phyloP scores from a whole-genome alignment of 768 basidiomycete species.

The Naganishia vishniacii region DNA sequence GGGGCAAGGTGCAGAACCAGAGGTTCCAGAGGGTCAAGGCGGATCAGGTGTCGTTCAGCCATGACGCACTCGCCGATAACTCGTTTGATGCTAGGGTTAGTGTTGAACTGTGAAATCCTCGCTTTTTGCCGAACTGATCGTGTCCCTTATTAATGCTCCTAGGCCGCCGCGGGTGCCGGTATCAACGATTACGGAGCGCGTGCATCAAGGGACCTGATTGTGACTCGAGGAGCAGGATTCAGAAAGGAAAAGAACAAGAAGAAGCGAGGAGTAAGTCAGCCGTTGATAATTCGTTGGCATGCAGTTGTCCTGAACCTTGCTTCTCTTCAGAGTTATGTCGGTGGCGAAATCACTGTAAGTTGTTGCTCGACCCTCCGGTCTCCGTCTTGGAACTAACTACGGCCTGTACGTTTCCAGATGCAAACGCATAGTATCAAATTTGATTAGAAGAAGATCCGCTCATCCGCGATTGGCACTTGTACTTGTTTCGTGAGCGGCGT shows the following conservation, averaged over 20 bases:
- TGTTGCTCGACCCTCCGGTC: slow-evolving; percentile 2
- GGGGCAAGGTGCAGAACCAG: slow-evolving; percentile 51
- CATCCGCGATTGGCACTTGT: neutral
- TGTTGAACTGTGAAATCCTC: too few relatives aligned
- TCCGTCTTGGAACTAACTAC: too few relatives aligned
- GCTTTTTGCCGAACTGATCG: slow-evolving; percentile 3
- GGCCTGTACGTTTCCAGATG: slow-evolving; percentile 53
- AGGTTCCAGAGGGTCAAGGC: slow-evolving; percentile 77
- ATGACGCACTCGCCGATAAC: slow-evolving; percentile 62
- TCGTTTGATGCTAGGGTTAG: slow-evolving; percentile 72
- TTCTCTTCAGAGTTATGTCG: slow-evolving; percentile 61
- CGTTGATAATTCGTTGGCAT: neutral
- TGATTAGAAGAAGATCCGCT: slow-evolving; percentile 26
- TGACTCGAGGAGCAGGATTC: slow-evolving; percentile 90
- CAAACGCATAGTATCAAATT: slow-evolving; percentile 85
- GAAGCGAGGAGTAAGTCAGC: slow-evolving; percentile 61
- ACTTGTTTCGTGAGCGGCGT: neutral
- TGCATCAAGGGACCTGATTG: slow-evolving; percentile 79
- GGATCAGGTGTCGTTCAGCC: slow-evolving; percentile 55
- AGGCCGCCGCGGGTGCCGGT: slow-evolving; percentile 56
- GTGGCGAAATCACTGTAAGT: slow-evolving; percentile 88
- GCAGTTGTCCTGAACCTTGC: neutral
- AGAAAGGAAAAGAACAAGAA: slow-evolving; percentile 99
- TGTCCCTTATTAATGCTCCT: slow-evolving; percentile 1
- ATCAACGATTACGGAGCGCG: slow-evolving; percentile 78